Percentiles rank a stretch among this genome's conserved stretches.
Evolutionary conservation across 2,329 filamentous ascomycete genomes (phyloP).

Genomic region (Pestalotiopsis sp.): DNA sequence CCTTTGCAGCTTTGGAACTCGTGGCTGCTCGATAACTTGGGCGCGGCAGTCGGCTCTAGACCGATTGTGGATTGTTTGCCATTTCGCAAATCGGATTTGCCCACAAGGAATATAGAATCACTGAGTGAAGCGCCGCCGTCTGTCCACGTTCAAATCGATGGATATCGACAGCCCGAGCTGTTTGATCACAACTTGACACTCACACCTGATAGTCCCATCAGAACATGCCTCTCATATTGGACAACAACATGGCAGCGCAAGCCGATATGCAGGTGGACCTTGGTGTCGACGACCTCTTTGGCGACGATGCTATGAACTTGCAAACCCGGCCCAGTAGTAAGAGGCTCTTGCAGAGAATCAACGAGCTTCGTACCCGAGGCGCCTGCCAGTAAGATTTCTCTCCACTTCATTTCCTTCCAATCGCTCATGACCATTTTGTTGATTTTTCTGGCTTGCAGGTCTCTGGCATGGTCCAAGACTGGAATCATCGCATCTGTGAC

Average conservation of each 20-base stretch:
- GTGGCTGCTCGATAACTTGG: no score
- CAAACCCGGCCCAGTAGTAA: slow-evolving; percentile 59
- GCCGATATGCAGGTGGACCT: slow-evolving; percentile 51
- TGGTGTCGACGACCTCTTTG: slow-evolving; percentile 75
- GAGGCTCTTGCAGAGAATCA: slow-evolving; percentile 72
- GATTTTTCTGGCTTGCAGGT: slow-evolving; percentile 49
- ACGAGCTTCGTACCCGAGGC: slow-evolving; percentile 74
- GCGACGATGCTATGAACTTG: slow-evolving; percentile 64
- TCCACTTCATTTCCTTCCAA: not conserved
- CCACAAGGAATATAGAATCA: no score
- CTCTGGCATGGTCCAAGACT: slow-evolving; percentile 84
- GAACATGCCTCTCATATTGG: slow-evolving; percentile 56
- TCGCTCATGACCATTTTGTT: not conserved
- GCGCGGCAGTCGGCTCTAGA: no score
- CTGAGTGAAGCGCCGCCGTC: not conserved
- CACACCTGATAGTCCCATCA: slow-evolving; percentile 31
- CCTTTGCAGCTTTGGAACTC: no score
- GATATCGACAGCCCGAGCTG: not conserved
- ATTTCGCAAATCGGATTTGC: no score
- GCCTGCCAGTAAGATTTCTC: slow-evolving; percentile 74
- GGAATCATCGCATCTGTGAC: slow-evolving; percentile 85
- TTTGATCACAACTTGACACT: not conserved
- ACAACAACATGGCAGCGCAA: slow-evolving; percentile 56
- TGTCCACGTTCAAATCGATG: not conserved
- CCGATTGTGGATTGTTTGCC: no score